Evolutionary conservation across 2,329 filamentous ascomycete species (phyloP).

Genomic region (Septoria petroselini): DNA sequence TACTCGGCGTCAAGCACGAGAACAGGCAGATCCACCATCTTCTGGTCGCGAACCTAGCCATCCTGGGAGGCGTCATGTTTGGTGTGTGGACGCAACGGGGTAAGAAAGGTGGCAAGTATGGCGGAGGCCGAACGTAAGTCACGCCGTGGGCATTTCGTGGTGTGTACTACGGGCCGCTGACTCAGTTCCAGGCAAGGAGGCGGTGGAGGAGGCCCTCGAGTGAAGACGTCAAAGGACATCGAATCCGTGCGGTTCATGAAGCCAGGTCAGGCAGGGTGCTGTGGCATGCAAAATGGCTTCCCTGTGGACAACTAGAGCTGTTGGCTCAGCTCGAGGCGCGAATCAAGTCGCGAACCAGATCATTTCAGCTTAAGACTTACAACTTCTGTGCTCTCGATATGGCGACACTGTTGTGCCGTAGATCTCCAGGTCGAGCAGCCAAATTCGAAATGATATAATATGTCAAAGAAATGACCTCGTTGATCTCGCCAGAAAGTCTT

Average conservation of each 20-base stretch:
- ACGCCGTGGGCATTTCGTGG: not conserved
- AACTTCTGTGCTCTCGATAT: too few relatives aligned
- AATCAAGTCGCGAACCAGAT: too few relatives aligned
- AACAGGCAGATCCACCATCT: slow-evolving; percentile 21
- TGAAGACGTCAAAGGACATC: slow-evolving; percentile 10
- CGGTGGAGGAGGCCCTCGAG: slow-evolving; percentile 2
- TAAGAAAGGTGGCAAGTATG: slow-evolving; percentile 6
- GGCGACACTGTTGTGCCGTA: too few relatives aligned
- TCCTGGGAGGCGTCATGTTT: slow-evolving; percentile 17
- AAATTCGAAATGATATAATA: not conserved
- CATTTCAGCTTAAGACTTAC: too few relatives aligned
- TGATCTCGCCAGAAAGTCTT: not conserved
- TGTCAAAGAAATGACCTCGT: not conserved
- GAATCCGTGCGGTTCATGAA: slow-evolving; percentile 12
- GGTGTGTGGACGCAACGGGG: slow-evolving; percentile 15
- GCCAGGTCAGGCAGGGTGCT: slow-evolving; percentile 9
- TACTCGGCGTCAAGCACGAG: slow-evolving; percentile 16
- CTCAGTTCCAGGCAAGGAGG: not conserved
- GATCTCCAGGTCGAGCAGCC: too few relatives aligned
- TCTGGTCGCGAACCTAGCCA: slow-evolving; percentile 20
- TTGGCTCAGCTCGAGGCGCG: too few relatives aligned
- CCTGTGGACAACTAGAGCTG: too few relatives aligned
- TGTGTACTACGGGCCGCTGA: not conserved
- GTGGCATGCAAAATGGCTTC: slow-evolving; percentile 15
- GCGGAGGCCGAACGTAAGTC: slow-evolving; percentile 15